Evolutionary conservation across 768 basidiomycete genomes (phyloP).

Genomic region (Hortiboletus campestris): DNA sequence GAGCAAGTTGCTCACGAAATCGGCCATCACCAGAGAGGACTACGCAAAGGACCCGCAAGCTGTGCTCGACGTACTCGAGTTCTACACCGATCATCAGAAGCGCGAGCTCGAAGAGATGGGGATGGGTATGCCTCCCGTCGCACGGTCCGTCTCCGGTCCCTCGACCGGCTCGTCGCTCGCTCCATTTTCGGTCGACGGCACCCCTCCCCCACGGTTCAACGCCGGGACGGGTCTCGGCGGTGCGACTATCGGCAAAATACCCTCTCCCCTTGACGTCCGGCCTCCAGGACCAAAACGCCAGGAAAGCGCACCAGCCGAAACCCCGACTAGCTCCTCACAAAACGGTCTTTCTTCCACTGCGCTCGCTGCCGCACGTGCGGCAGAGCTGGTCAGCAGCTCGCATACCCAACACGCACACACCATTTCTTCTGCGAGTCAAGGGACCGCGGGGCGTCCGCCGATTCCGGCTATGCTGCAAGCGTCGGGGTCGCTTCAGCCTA

Average conservation of each 20-base stretch:
- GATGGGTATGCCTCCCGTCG: constrained; percentile 29
- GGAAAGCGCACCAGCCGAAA: constrained; percentile 43
- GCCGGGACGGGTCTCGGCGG: constrained; percentile 93
- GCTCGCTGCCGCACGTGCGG: constrained; percentile 55
- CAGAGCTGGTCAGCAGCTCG: constrained; percentile 60
- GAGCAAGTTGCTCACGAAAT: constrained; percentile 95
- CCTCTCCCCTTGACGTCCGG: constrained; percentile 37
- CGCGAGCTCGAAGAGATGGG: constrained; percentile 78
- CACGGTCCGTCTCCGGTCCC: constrained; percentile 21
- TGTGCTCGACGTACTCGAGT: constrained; percentile 95
- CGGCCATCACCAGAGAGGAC: constrained; percentile 96
- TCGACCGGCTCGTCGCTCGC: constrained; percentile 32
- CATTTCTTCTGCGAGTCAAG: constrained; percentile 36
- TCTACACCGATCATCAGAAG: constrained; percentile 97
- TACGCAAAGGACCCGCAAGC: constrained; percentile 97
- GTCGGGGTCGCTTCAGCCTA: constrained; percentile 47
- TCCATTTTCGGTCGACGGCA: constrained; percentile 33
- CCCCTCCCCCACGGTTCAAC: constrained; percentile 76
- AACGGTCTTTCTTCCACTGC: constrained; percentile 43
- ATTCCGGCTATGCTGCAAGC: constrained; percentile 26
- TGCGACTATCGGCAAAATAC: constrained; percentile 43
- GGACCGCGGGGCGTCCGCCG: constrained; percentile 24
- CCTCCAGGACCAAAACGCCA: constrained; percentile 41
- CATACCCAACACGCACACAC: constrained; percentile 41
- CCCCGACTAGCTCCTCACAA: constrained; percentile 27